Conservation (phyloP, 306 rosid species). For the Carpinus fangiana region DNA sequence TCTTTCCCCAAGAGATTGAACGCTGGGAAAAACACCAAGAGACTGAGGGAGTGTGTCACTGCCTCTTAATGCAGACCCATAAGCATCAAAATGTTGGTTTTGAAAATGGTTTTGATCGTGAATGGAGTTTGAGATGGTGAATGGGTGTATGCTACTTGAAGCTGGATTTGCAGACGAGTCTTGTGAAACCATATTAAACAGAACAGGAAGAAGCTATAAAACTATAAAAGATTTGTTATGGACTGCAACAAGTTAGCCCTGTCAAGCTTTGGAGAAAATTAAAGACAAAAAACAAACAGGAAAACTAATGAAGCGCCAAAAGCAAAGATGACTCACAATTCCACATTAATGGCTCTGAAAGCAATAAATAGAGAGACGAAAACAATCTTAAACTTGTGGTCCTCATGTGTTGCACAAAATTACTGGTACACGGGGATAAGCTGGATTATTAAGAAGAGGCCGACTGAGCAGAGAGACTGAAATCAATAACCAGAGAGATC, state of each 20-base stretch:
- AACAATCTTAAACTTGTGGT: not conserved
- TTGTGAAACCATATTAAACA: constrained; percentile 32
- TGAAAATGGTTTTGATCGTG: constrained; percentile 53
- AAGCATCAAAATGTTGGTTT: constrained; percentile 58
- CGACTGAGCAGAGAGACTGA: constrained; percentile 31
- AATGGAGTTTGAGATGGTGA: constrained; percentile 57
- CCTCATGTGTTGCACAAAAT: constrained; percentile 2
- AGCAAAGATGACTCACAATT: not conserved
- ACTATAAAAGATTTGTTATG: constrained; percentile 1
- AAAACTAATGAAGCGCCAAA: constrained; percentile 6
- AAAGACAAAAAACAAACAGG: not conserved
- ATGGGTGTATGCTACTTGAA: constrained; percentile 37
- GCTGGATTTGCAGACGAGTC: constrained; percentile 43
- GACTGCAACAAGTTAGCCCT: constrained; percentile 16
- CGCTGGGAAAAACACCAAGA: constrained; percentile 46
- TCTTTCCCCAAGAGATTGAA: constrained; percentile 57
- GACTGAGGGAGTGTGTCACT: constrained; percentile 32
- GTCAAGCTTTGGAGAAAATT: not conserved
- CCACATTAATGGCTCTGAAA: constrained; percentile 11
- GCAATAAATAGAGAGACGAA: constrained; percentile 12
- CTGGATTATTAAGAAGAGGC: constrained; percentile 38
- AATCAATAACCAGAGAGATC: not conserved
- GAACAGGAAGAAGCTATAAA: constrained; percentile 10
- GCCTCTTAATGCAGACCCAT: constrained; percentile 43
- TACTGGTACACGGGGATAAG: not conserved